Evolutionary conservation across 2,329 filamentous ascomycete species (phyloP).

Genomic region (Neodidymelliopsis sp.): DNA sequence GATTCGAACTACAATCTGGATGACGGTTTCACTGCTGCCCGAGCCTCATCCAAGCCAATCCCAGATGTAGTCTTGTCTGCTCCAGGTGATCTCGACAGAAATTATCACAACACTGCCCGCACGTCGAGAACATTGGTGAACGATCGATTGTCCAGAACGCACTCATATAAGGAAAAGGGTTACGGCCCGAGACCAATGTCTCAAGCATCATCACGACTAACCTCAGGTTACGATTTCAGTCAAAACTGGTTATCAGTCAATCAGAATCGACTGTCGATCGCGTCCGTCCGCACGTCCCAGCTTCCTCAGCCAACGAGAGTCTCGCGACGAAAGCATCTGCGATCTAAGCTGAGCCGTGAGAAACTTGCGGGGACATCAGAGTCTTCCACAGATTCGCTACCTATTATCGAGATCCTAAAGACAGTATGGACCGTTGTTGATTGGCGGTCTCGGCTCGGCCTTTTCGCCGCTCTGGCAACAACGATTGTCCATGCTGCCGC

Average conservation of each 20-base stretch:
- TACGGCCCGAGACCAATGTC: slow-evolving; percentile 16
- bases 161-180: slow-evolving; percentile 14
- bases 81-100: neutral
- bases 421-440: slow-evolving; percentile 75
- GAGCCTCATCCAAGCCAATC: neutral
- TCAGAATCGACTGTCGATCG: slow-evolving; percentile 12
- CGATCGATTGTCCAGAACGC: slow-evolving; percentile 2
- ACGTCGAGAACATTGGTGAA: slow-evolving; percentile 6
- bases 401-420: slow-evolving; percentile 64
- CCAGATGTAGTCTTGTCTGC: slow-evolving; percentile 1
- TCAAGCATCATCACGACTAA: slow-evolving; percentile 8
- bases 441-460: slow-evolving; percentile 57
- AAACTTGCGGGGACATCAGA: neutral
- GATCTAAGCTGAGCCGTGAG: neutral
- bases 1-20: neutral
- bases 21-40: neutral
- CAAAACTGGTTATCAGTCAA: too few species aligned
- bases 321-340: slow-evolving; percentile 2
- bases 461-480: slow-evolving; percentile 68
- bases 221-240: slow-evolving; percentile 4
- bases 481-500: slow-evolving; percentile 70
- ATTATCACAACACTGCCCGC: slow-evolving; percentile 9
- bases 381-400: slow-evolving; percentile 19
- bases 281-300: neutral
- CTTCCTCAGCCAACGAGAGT: neutral